Evolutionary conservation across 2,329 filamentous ascomycete species (phyloP), one percentile per base, ranked within the genome.

Genomic region (Penicillium glabrum): DNA sequence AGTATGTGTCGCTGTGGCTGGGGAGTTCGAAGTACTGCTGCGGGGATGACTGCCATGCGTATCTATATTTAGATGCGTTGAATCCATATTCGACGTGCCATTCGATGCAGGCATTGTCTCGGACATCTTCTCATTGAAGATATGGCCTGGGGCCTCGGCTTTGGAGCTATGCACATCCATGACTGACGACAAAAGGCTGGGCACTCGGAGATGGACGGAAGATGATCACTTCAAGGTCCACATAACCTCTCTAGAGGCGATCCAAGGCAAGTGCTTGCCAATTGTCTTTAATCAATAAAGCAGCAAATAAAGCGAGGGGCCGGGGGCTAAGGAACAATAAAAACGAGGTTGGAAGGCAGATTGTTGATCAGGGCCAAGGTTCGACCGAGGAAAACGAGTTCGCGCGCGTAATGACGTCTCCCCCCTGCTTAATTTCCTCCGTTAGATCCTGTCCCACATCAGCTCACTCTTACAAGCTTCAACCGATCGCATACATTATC

Each of bases 331-430:
- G 24, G n/a, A 26, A 24, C 9, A 39, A 21, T 45, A 39, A 46
- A 53, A 51, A 53, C 57, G 47, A 56, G 45, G 50, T 52, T 57
- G 27, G 55, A 21, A 41, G 33, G 47, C 16, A 29, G 35, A 50
- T 37, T 50, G 47, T 39, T 50, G 47, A 50, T 50, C 47, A 46
- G 45, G 46, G 47, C 47, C 47, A 50, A 50, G 47, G 14, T 13
- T 41, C 24, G 14, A 24, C 33, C 14, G 23, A 39, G 33, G 13
- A 50, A n/a, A 37, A n/a, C 39, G 26, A 41, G 33, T 39, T 39
- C 33, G 47, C 47, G 62, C 59, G 61, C 58, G 59, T 58, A 64
- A 69, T 69, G 67, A 69, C 68, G 67, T 70, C 61, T 31, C 51
- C 41, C 23, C 50, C 53, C 49, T 54, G 33, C 53, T 58, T 59